Evolutionary conservation across 2,329 filamentous ascomycete species (phyloP), one percentile per base, ranked within the genome.

Genomic region (Aspergillus bombycis): DNA sequence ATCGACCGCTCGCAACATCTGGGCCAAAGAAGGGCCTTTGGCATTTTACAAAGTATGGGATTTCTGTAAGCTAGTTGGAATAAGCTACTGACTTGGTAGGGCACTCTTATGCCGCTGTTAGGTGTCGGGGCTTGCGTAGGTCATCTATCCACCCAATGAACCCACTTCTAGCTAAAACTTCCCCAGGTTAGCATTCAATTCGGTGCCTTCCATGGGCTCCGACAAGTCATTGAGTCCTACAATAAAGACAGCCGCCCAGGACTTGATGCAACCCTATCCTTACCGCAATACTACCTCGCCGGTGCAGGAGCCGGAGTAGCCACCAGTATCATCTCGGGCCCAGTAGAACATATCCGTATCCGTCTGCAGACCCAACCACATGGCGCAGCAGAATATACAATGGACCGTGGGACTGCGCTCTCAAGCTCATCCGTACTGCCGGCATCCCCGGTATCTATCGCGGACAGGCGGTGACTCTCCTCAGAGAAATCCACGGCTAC

Each of bases 341-440:
- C 94, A 12, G 96, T 97, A 74, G 94, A 97, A 82, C 94, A 97
- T 82, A 91, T 97, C 73, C 90, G 94, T 70, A 98, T 98, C 80
- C 86, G 94, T 16, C 83, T 98, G 63, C 94, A 97, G 81, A 95
- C 93, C 21, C 94, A 97, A 80, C 93, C 94, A 8, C 93, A 97
- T 81, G 92, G 91, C 59, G 85, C 88, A 0, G 85, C 6, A 19
- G 46, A n/a, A 84, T 97, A 52, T 98, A 97, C 83, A 73, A 74
- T 21, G 94, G 94, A 0, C 94, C 94, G 0, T 76, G 91, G 41
- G 93, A 97, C 83, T 97, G 94, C 80, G 89, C 96, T 70, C 87
- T 88, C 72, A 93, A 95, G 80, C n/a, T 85, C 85, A n/a, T 81
- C 85, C 1, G 83, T 84, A 60, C 88, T 87, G 66, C 90, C 88